phyloP scores from a whole-genome alignment of 2,329 filamentous ascomycete genomes.

The Pseudogymnoascus sp. region DNA sequence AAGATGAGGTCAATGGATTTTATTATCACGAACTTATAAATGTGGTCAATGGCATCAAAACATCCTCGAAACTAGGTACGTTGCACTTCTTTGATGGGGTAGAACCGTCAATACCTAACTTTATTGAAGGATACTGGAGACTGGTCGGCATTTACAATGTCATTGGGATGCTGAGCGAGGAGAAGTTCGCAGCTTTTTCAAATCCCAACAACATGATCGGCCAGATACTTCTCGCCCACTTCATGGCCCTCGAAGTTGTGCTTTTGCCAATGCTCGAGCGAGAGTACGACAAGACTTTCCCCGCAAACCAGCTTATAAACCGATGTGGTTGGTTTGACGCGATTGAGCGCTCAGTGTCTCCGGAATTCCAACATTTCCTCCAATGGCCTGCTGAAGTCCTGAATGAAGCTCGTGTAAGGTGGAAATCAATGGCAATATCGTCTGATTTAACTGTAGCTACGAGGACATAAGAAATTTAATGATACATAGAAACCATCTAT shows the following conservation, averaged over 20 bases:
- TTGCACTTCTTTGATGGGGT: neutral
- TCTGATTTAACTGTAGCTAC: neutral
- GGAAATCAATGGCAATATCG: neutral
- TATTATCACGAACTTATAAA: conserved; percentile 39
- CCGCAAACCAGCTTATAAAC: conserved; percentile 10
- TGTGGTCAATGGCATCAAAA: conserved; percentile 32
- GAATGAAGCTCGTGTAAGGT: neutral
- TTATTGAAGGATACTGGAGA: conserved; percentile 30
- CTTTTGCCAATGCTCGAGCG: conserved; percentile 32
- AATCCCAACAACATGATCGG: conserved; percentile 33
- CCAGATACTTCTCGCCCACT: conserved; percentile 38
- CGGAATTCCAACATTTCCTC: conserved; percentile 8
- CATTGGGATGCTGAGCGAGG: conserved; percentile 33
- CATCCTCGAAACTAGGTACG: conserved; percentile 21
- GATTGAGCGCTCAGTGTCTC: conserved; percentile 5
- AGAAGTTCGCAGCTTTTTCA: conserved; percentile 36
- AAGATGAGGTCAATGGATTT: conserved; percentile 35
- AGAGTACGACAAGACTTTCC: conserved; percentile 22
- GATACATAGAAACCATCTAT: conserved; percentile 1
- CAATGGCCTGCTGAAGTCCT: conserved; percentile 16
- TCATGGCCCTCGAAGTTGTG: conserved; percentile 37
- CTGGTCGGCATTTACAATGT: conserved; percentile 35
- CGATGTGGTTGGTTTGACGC: conserved; percentile 14
- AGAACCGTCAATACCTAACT: conserved; percentile 10
- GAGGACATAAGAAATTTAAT: neutral